Evolutionary conservation across 1,139 yeast species (phyloP), one percentile per base, ranked within the genome.

Genomic region (Yamadazyma sp.): DNA sequence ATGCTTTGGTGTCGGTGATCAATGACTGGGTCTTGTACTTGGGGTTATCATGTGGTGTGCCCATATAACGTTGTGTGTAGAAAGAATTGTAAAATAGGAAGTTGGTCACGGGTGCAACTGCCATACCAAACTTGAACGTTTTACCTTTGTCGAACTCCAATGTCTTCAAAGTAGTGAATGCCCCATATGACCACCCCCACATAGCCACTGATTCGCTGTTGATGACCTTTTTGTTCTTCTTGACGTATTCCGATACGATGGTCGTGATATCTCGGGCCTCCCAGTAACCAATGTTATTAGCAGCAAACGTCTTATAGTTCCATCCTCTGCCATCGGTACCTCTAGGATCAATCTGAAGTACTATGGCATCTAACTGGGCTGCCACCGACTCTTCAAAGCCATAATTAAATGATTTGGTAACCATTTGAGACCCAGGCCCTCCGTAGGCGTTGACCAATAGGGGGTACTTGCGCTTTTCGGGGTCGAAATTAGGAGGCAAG

Each of bases 301-400:
- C 77, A 0, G 92, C 95, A 62, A 73, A 81, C 0, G 86, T 63
- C 52, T 81, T 76, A 58, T 77, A 82, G 30, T 66, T 64, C 85
- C 97, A 87, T 6, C 96, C 96, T 61, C 81, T 80, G 23, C 86
- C 89, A 3, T 90, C 96, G 0, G 98, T 90, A 2, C 98, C 98
- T 52, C 98, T 72, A 6, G 98, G 98, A 52, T 92, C 99, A 26
- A 92, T 83, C 23, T 82, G 76, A 29, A 92, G 73, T 0, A 90
- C 88, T 24, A 92, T 75, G 0, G 88, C 83, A 51, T 86, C 82
- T 38, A 86, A 62, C 3, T 76, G 67, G 1, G 95, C 80, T 11
- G 87, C 76, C 1, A 83, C 75, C 8, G 83, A 72, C 33, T 84
- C 84, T 53, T 85, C 86, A 57, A 87, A 87, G 27, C 78, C 85